Evolutionary conservation across 805 yeast species (phyloP).

Genomic region (Martiniozyma abietophila): DNA sequence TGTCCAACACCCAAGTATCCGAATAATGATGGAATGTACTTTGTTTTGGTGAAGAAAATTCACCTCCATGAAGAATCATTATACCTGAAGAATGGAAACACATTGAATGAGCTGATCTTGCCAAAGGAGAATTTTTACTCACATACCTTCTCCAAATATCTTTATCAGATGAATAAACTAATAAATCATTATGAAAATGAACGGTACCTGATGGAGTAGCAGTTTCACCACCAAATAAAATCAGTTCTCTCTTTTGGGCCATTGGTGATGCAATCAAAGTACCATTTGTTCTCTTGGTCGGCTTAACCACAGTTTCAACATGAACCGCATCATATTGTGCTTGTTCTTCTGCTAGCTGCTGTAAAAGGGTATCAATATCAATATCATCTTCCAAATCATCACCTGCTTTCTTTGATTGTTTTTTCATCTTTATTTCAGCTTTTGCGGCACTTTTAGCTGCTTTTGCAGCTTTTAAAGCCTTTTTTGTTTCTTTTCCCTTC

Average conservation of each 20-base stretch:
- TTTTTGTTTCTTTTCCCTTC: slow-evolving; percentile 74
- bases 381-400: slow-evolving; percentile 75
- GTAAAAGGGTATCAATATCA: slow-evolving; percentile 77
- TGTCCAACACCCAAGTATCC: slow-evolving; percentile 90
- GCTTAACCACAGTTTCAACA: slow-evolving; percentile 48
- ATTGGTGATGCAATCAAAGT: slow-evolving; percentile 67
- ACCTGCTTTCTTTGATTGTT: slow-evolving; percentile 64
- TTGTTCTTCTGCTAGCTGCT: slow-evolving; percentile 72
- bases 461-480: slow-evolving; percentile 80
- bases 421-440: slow-evolving; percentile 62
- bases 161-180: slow-evolving; percentile 62
- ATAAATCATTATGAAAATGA: slow-evolving; percentile 74
- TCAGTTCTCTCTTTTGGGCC: slow-evolving; percentile 66
- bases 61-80: slow-evolving; percentile 87
- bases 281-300: slow-evolving; percentile 64
- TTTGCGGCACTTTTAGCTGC: slow-evolving; percentile 74
- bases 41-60: slow-evolving; percentile 93
- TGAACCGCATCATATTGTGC: slow-evolving; percentile 64
- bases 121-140: slow-evolving; percentile 84
- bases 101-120: slow-evolving; percentile 90
- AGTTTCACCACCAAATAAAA: slow-evolving; percentile 87
- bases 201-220: slow-evolving; percentile 33
- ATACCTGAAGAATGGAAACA: slow-evolving; percentile 88
- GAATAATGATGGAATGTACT: slow-evolving; percentile 93
- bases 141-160: slow-evolving; percentile 71